Evolutionary conservation across 202 grass and related monocot species (phyloP), one percentile per base, ranked within the genome.

Genomic region (Musa balbisiana): DNA sequence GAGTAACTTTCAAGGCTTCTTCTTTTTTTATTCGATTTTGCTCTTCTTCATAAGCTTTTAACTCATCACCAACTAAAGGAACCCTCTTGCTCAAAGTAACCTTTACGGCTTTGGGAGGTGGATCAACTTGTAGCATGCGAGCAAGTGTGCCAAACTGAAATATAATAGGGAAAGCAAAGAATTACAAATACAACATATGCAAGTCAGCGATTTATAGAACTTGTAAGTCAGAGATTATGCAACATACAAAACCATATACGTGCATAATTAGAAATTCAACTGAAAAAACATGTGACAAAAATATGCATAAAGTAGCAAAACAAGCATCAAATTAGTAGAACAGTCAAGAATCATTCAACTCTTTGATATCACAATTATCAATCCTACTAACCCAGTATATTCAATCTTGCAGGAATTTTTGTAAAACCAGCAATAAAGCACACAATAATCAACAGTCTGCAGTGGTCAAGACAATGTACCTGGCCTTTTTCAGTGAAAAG

Each of bases 41-140:
- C 82, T 98, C 90, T 69, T 97, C 94, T 80, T 98, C 88, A 64
- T 93, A 98, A 62, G 86, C 88, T 89, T 89, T 98, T 49, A 98
- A 80, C 53, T 91, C 94, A 77, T 98, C 90, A 77, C 94, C 94
- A 75, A 81, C 86, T 82, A 98, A 89, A 82, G 90, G 94, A 82
- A 89, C 81, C 29, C 88, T 84, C 78, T 91, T 91, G 78, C 88
- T 93, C 88, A 93, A 87, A 65, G 86, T 93, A 80, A 98, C 85
- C 58, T 98, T 98, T 51, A 98, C 90, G 84, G 94, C 94, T 88
- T 89, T 98, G 51, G 90, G 90, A 17, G 90, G 94, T 75, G 94
- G 94, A 71, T 98, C 94, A 74, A 98, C 94, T 89, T 98, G 94
- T 83, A 98, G 90, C 94, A 98, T 98, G 55, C 88, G 88, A 68